These are phyloP conservation scores for Zygoascus sp. DNA, from an alignment of 1,139 yeast genomes.

Conservation along the genomic window DNA sequence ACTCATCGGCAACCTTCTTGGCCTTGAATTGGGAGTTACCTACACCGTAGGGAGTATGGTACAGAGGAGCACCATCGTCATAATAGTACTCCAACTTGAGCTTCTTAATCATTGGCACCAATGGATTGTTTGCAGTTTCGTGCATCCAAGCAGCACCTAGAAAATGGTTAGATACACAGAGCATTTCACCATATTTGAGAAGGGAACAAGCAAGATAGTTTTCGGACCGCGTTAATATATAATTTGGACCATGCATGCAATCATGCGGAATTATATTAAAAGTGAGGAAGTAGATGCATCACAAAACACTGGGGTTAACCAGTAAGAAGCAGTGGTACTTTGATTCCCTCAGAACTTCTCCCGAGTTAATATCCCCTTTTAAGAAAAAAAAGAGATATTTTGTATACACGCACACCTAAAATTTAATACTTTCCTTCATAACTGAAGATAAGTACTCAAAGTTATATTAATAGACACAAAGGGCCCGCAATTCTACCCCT, in stretches of 20 bases:
- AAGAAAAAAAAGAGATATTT: conserved; percentile 1
- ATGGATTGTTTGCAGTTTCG: conserved; percentile 61
- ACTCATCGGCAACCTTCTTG: conserved; percentile 51
- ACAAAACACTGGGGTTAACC: conserved; percentile 6
- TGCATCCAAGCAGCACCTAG: conserved; percentile 87
- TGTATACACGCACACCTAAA: conserved; percentile 2
- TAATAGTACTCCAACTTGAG: conserved; percentile 39
- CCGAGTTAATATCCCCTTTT: conserved; percentile 3
- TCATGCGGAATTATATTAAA: conserved; percentile 9
- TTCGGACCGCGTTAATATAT: background rate
- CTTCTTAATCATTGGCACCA: conserved; percentile 53
- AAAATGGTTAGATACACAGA: conserved; percentile 37
- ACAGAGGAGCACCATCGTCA: conserved; percentile 42
- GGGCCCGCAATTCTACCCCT: too few species aligned
- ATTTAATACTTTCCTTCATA: conserved; percentile 10
- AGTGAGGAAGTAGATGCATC: conserved; percentile 4
- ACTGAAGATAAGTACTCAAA: conserved; percentile 8
- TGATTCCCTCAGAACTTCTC: conserved; percentile 5
- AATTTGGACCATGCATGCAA: conserved; percentile 9
- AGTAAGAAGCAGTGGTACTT: conserved; percentile 7
- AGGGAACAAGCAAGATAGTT: conserved; percentile 8
- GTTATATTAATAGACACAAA: conserved; percentile 1
- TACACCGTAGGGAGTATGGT: conserved; percentile 35
- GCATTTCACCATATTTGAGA: background rate
- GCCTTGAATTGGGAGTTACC: conserved; percentile 35